Percentiles rank a stretch among this genome's conserved stretches.
These are phyloP conservation scores for Furculomyces boomerangus DNA, from an alignment of 371 early-diverging fungal genomes.

Conservation along the genomic window DNA sequence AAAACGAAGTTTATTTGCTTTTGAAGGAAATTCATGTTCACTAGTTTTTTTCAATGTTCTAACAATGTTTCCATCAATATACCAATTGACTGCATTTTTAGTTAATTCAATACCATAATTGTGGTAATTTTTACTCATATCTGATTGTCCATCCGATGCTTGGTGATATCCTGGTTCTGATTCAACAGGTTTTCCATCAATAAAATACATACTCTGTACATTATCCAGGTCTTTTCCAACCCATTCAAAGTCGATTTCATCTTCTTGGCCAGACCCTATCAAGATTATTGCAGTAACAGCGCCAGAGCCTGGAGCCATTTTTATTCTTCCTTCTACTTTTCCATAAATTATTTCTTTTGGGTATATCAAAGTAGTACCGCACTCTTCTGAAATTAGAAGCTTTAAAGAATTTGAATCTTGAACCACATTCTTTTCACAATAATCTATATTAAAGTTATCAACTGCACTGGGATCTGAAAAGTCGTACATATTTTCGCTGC, in stretches of 20 bases:
- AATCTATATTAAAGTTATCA: not conserved
- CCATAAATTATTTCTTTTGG: constrained; percentile 10
- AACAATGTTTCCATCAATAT: not conserved
- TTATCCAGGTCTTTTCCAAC: constrained; percentile 29
- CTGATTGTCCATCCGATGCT: constrained; percentile 2
- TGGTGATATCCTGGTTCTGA: constrained; percentile 21
- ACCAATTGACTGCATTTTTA: constrained; percentile 9
- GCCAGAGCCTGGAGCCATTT: constrained; percentile 23
- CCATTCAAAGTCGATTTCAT: constrained; percentile 56
- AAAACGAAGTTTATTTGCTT: constrained; percentile 12
- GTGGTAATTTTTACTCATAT: constrained; percentile 13
- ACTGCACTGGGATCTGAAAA: too few relatives aligned
- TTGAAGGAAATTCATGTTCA: constrained; percentile 13
- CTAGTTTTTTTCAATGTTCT: not conserved
- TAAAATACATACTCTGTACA: constrained; percentile 46
- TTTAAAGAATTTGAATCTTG: constrained; percentile 4
- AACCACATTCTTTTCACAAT: constrained; percentile 13
- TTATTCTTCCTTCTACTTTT: constrained; percentile 15
- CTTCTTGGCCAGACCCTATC: constrained; percentile 25
- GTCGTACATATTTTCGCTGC: too few relatives aligned
- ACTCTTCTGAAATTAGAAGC: constrained; percentile 14
- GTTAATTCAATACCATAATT: constrained; percentile 22
- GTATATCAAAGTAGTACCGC: constrained; percentile 18
- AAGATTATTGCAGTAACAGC: constrained; percentile 49
- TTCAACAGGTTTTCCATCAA: constrained; percentile 27